Percentiles rank a stretch among this genome's conserved stretches.
Conservation (phyloP, 768 basidiomycete species). For the Lyophyllum shimeji region DNA sequence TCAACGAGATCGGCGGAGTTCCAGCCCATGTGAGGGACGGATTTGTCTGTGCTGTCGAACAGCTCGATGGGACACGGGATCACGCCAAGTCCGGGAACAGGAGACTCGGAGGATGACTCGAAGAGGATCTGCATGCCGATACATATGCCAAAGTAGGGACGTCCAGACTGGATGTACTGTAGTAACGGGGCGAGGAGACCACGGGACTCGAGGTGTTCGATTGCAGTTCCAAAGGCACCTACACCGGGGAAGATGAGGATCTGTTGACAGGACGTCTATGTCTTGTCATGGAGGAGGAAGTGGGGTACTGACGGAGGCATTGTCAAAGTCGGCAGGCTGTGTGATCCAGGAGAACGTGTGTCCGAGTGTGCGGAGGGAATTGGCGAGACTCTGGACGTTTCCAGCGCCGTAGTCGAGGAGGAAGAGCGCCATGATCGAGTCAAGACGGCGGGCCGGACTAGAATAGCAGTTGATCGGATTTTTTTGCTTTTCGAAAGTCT, state of each 20-base stretch:
- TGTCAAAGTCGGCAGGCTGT: slow-evolving; percentile 74
- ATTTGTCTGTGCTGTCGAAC: slow-evolving; percentile 73
- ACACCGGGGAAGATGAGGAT: slow-evolving; percentile 96
- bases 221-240: slow-evolving; percentile 88
- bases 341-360: slow-evolving; percentile 89
- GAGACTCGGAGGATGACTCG: slow-evolving; percentile 79
- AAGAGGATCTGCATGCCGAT: slow-evolving; percentile 98
- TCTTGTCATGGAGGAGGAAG: slow-evolving; percentile 7
- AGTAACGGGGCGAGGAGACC: slow-evolving; percentile 81
- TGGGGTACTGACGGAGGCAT: slow-evolving; percentile 75
- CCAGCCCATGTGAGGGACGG: slow-evolving; percentile 99
- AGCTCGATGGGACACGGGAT: slow-evolving; percentile 79
- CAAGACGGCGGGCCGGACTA: slow-evolving; percentile 7
- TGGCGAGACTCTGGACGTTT: slow-evolving; percentile 91
- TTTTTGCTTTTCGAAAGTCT: slow-evolving; percentile 12
- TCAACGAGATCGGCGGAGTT: slow-evolving; percentile 68
- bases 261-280: slow-evolving; percentile 42
- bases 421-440: slow-evolving; percentile 56
- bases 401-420: slow-evolving; percentile 97
- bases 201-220: slow-evolving; percentile 67
- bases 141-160: slow-evolving; percentile 97
- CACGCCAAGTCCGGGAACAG: slow-evolving; percentile 73
- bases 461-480: slow-evolving; percentile 10
- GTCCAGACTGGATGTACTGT: slow-evolving; percentile 81
- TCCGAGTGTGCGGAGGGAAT: slow-evolving; percentile 83